A percentile compares a stretch with the other conserved stretches of the same genome.
phyloP scores from a whole-genome alignment of 805 yeast genomes.

The Priceomyces medius region DNA sequence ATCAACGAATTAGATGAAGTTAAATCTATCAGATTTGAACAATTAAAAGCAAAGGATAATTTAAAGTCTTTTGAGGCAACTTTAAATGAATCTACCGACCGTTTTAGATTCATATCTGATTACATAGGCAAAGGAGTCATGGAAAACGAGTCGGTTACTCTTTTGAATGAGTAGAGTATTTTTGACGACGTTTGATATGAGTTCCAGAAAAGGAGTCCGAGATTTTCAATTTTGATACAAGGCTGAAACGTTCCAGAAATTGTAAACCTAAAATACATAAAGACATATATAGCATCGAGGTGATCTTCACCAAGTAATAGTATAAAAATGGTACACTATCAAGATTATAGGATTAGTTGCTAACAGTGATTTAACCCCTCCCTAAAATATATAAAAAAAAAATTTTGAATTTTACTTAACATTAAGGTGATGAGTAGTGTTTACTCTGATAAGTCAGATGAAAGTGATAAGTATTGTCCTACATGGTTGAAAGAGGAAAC shows the following conservation, averaged over 20 bases:
- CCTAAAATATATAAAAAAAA: neutral
- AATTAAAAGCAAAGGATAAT: constrained; percentile 60
- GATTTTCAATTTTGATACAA: constrained; percentile 2
- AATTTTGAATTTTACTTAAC: neutral
- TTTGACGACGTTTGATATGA: neutral
- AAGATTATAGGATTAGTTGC: neutral
- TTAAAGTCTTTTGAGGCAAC: constrained; percentile 61
- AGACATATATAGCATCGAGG: neutral
- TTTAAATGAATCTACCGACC: constrained; percentile 53
- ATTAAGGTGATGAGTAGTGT: neutral
- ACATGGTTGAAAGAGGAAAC: constrained; percentile 7
- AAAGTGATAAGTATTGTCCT: constrained; percentile 9
- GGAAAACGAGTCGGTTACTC: constrained; percentile 40
- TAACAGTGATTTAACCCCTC: neutral
- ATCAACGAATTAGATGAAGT: constrained; percentile 68
- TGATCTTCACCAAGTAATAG: neutral
- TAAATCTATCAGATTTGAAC: constrained; percentile 55
- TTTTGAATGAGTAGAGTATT: constrained; percentile 6
- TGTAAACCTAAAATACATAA: neutral
- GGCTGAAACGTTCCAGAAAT: constrained; percentile 2
- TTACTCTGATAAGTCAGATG: constrained; percentile 1
- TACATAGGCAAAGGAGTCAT: constrained; percentile 88
- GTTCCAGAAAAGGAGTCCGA: neutral
- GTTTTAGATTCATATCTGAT: constrained; percentile 74
- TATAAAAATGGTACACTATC: neutral